These are phyloP conservation scores for Candida caryicola DNA, from an alignment of 805 yeast species.

Conservation along the genomic window DNA sequence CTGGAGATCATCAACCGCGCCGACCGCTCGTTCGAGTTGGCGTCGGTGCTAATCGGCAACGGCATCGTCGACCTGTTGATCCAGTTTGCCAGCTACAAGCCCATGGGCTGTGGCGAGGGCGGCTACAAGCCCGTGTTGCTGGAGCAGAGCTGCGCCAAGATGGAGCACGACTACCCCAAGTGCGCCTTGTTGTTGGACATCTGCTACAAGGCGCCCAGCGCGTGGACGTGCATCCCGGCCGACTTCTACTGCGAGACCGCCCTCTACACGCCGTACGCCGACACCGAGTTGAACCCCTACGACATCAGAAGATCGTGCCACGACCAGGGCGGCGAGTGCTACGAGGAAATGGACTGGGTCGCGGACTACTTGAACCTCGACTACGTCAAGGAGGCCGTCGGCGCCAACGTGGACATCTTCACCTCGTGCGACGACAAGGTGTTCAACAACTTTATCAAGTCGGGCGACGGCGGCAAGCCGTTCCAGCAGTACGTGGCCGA, in stretches of 20 bases:
- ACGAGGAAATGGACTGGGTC: conserved; percentile 47
- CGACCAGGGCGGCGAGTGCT: conserved; percentile 52
- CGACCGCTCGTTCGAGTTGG: conserved; percentile 26
- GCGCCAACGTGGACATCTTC: conserved; percentile 50
- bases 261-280: conserved; percentile 29
- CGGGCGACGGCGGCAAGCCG: conserved; percentile 70
- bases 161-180: conserved; percentile 34
- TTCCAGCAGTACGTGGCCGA: conserved; percentile 59
- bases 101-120: conserved; percentile 48
- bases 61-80: conserved; percentile 44
- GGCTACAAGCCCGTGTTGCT: conserved; percentile 38
- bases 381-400: conserved; percentile 52
- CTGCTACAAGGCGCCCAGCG: conserved; percentile 31
- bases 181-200: conserved; percentile 30
- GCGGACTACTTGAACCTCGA: conserved; percentile 53
- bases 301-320: conserved; percentile 56
- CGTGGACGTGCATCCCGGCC: conserved; percentile 44
- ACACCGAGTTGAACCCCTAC: conserved; percentile 61
- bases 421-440: conserved; percentile 50
- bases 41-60: conserved; percentile 43
- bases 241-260: conserved; percentile 27
- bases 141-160: conserved; percentile 30
- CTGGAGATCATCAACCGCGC: conserved; percentile 21
- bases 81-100: conserved; percentile 38
- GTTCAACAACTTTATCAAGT: conserved; percentile 47